Percentiles rank a stretch among this genome's conserved stretches.
Conservation (phyloP, 768 basidiomycete species). For the Lactifluus pinguis region DNA sequence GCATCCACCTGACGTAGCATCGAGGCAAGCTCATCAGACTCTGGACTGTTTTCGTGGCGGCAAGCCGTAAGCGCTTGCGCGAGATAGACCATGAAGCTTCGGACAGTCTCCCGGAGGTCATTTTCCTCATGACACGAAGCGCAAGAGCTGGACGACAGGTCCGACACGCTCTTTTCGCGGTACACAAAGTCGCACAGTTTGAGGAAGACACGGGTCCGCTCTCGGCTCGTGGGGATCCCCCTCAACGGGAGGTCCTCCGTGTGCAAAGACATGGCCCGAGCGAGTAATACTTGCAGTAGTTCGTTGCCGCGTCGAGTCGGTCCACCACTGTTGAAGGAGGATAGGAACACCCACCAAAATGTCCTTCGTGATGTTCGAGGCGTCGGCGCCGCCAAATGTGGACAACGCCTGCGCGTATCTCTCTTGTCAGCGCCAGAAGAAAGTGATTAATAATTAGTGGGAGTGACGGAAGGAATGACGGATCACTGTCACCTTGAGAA, state of each 20-base stretch:
- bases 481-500: slow-evolving; percentile 37
- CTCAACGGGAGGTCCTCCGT: slow-evolving; percentile 25
- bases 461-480: too few relatives aligned
- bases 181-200: slow-evolving; percentile 38
- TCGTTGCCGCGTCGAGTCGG: slow-evolving; percentile 31
- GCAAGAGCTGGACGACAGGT: slow-evolving; percentile 40
- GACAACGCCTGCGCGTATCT: slow-evolving; percentile 37
- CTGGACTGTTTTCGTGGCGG: slow-evolving; percentile 24
- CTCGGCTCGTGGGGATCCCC: slow-evolving; percentile 27
- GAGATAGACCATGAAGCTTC: slow-evolving; percentile 37
- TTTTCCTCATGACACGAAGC: slow-evolving; percentile 38
- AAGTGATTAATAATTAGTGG: too few relatives aligned
- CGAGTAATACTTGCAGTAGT: slow-evolving; percentile 34
- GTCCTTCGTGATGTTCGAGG: slow-evolving; percentile 41
- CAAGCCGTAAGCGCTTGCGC: slow-evolving; percentile 36
- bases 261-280: slow-evolving; percentile 29
- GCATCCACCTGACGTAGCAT: slow-evolving; percentile 44
- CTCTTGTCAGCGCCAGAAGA: background rate
- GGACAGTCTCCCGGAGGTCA: slow-evolving; percentile 38
- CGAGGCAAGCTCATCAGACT: slow-evolving; percentile 26
- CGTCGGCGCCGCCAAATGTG: slow-evolving; percentile 33
- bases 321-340: slow-evolving; percentile 30
- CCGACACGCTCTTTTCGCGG: slow-evolving; percentile 33
- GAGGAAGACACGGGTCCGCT: slow-evolving; percentile 35
- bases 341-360: slow-evolving; percentile 42